phyloP scores from a whole-genome alignment of 345 rosid genomes.

The Populus pruinosa region DNA sequence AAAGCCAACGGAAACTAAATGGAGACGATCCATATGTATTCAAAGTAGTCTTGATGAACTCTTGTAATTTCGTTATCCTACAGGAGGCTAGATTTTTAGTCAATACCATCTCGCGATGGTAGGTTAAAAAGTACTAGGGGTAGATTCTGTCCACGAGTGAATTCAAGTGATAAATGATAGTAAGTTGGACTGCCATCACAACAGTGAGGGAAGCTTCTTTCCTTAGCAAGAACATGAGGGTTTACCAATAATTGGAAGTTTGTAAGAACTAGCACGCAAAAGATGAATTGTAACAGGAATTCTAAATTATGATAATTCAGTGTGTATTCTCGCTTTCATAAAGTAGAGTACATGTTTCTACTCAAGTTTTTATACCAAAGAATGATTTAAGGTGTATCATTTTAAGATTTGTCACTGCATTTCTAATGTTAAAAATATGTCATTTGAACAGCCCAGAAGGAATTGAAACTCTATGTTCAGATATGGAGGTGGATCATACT shows the following conservation, averaged over 20 bases:
- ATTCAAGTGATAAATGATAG: background rate
- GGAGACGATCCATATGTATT: background rate
- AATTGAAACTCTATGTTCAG: slow-evolving; percentile 80
- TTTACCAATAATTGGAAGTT: background rate
- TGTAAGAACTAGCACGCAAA: background rate
- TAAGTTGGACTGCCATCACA: background rate
- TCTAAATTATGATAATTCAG: background rate
- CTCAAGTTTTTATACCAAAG: background rate
- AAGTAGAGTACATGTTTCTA: no score
- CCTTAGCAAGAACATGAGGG: background rate
- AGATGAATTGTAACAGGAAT: background rate
- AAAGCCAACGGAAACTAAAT: background rate
- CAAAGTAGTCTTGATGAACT: background rate
- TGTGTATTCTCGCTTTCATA: background rate
- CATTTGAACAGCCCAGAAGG: slow-evolving; percentile 82
- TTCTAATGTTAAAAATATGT: slow-evolving; percentile 14
- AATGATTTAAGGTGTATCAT: background rate
- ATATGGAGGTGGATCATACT: slow-evolving; percentile 81
- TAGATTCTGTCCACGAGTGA: background rate
- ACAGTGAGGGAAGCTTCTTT: background rate
- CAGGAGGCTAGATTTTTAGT: background rate
- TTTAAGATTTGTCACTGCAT: slow-evolving; percentile 8
- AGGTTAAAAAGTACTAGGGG: no score
- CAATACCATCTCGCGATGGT: no score
- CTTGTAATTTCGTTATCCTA: background rate